Evolutionary conservation across 2,329 filamentous ascomycete species (phyloP), one percentile per base, ranked within the genome.

Genomic region (Pyricularia grisea): DNA sequence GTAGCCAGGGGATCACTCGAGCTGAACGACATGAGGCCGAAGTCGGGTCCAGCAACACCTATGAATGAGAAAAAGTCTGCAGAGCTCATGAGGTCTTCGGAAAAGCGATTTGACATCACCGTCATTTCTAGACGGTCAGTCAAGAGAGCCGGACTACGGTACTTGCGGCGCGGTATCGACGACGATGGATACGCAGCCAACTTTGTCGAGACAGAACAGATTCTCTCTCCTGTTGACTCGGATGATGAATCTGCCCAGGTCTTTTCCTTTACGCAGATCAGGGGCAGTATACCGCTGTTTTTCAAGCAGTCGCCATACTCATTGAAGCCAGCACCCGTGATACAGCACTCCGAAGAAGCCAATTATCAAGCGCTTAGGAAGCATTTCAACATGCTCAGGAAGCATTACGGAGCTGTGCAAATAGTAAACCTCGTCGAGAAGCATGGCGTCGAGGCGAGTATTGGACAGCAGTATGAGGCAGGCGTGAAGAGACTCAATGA

Each of bases 221-320:
- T 99, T 11, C 83, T 99, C 2, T 95, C 92, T 0, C 85, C 87
- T 0, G 72, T 73, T 3, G 69, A 71, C 2, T 82, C 88, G 27
- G 27, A 27, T 1, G 11, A 23, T 9, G 55, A 58, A 20, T 12
- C 58, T 0, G 81, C 79, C 2, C 92, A 88, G 72, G 83, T 90
- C 2, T 92, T 92, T 77, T 97, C 93, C 0, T 96, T 97, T 74
- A 81, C 96, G 3, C 95, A 99, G 76, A 83, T 93, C 28, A 87
- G 95, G 72, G 94, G 94, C 7, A 97, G 94, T 27, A 97, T 98
- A 72, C 95, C 95, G 0, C 79, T 98, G 0, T 98, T 95, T 81
- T 99, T 97, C 76, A 96, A 94, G 0, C 95, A 99, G 75, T 93
- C 92, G 0, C 94, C 94, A 0, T 98, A 97, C 78, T 93, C 93